These are phyloP conservation scores for Hypoxylon intermedium DNA, from an alignment of 495 filamentous ascomycete genomes.

Conservation along the genomic window DNA sequence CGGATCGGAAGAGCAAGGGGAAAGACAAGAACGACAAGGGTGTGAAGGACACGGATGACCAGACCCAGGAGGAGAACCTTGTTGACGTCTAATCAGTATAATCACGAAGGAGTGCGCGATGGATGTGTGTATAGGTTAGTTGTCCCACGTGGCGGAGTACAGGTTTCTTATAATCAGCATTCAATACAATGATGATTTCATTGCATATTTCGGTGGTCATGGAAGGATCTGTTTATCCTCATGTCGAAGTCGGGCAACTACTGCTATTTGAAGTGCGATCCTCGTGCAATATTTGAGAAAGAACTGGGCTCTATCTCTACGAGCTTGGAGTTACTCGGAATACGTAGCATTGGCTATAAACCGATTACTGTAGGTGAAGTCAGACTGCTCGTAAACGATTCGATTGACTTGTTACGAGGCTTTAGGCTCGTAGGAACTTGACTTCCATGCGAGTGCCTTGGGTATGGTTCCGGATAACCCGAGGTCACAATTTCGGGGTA, in stretches of 20 bases:
- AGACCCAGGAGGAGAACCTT: conserved; percentile 66
- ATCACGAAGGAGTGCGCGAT: conserved; percentile 15
- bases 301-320: no score
- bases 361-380: no score
- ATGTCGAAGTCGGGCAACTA: no score
- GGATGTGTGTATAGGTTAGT: conserved; percentile 39
- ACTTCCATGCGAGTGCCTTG: no score
- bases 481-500: background rate
- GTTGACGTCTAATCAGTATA: conserved; percentile 64
- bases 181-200: conserved; percentile 31
- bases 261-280: no score
- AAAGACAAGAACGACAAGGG: conserved; percentile 72
- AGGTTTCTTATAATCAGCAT: conserved; percentile 33
- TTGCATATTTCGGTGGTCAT: background rate
- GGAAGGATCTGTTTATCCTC: background rate
- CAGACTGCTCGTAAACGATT: no score
- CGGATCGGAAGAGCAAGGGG: conserved; percentile 67
- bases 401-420: no score
- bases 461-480: background rate
- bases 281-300: no score
- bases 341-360: no score
- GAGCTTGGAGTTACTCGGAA: no score
- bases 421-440: no score
- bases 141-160: conserved; percentile 37
- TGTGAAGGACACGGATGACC: conserved; percentile 61